Percentiles rank a stretch among this genome's conserved stretches.
Evolutionary conservation across 495 filamentous ascomycete species (phyloP).

Genomic region (Letharia lupina): DNA sequence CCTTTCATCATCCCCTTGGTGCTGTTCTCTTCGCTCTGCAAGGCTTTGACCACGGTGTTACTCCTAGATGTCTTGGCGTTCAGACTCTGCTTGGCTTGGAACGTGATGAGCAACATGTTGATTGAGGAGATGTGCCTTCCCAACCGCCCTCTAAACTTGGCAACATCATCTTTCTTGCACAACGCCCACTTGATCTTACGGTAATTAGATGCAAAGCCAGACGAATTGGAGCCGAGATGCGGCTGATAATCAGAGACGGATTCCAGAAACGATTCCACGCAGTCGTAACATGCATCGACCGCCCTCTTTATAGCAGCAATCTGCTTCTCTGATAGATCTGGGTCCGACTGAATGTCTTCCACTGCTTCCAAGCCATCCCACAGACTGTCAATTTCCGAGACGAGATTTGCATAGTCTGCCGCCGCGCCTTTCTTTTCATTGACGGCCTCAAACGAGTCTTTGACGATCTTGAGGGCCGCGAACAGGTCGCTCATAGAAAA

Average conservation of each 20-base stretch:
- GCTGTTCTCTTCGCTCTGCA: constrained; percentile 5
- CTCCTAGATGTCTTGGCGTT: neutral
- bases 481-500: constrained; percentile 34
- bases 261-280: constrained; percentile 23
- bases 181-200: constrained; percentile 31
- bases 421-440: constrained; percentile 27
- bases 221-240: constrained; percentile 16
- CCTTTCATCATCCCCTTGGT: constrained; percentile 14
- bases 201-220: constrained; percentile 16
- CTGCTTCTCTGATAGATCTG: constrained; percentile 15
- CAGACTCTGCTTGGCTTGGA: constrained; percentile 20
- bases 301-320: constrained; percentile 19
- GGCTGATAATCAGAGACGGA: constrained; percentile 25
- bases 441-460: constrained; percentile 31
- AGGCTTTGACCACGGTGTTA: constrained; percentile 1
- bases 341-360: constrained; percentile 19
- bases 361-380: constrained; percentile 29
- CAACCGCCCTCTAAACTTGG: constrained; percentile 28
- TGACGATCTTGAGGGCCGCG: constrained; percentile 27
- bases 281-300: constrained; percentile 17
- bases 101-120: constrained; percentile 30
- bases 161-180: constrained; percentile 28
- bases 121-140: constrained; percentile 28
- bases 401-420: constrained; percentile 26
- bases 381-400: constrained; percentile 28